Evolutionary conservation across 2,329 filamentous ascomycete genomes (phyloP).

Genomic region (Neopestalotiopsis sp.): DNA sequence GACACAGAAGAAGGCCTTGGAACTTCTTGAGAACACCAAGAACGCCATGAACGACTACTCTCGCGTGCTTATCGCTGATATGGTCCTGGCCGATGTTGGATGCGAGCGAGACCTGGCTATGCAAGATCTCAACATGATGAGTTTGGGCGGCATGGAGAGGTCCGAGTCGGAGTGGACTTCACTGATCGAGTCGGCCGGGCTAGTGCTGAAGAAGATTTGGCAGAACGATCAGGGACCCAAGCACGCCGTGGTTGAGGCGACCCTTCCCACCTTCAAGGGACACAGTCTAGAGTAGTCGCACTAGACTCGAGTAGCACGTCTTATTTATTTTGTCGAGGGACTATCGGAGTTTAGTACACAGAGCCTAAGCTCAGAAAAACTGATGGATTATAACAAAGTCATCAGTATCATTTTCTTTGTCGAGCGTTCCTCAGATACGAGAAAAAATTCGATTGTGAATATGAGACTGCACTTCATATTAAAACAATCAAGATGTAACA

Average conservation of each 20-base stretch:
- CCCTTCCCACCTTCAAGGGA: too few relatives aligned
- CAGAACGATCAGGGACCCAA: neutral
- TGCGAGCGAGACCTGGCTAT: constrained; percentile 34
- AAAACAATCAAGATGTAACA: too few relatives aligned
- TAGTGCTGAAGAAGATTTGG: constrained; percentile 12
- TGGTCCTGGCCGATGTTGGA: constrained; percentile 41
- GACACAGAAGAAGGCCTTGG: constrained; percentile 31
- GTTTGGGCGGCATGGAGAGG: constrained; percentile 35
- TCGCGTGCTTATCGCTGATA: constrained; percentile 45
- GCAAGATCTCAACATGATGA: constrained; percentile 40
- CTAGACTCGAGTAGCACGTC: too few relatives aligned
- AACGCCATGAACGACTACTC: constrained; percentile 39
- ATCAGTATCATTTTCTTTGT: too few relatives aligned
- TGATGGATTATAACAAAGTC: too few relatives aligned
- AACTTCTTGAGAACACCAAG: constrained; percentile 37
- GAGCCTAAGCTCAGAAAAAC: too few relatives aligned
- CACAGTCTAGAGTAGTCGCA: too few relatives aligned
- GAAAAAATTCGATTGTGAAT: too few relatives aligned
- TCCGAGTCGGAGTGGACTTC: constrained; percentile 38
- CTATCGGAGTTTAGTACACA: too few relatives aligned
- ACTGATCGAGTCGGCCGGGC: constrained; percentile 25
- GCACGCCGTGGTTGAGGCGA: neutral
- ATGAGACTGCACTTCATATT: too few relatives aligned
- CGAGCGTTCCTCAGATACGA: too few relatives aligned
- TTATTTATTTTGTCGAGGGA: too few relatives aligned